phyloP scores from a whole-genome alignment of 2,329 filamentous ascomycete species.

The Coniochaeta sp. region DNA sequence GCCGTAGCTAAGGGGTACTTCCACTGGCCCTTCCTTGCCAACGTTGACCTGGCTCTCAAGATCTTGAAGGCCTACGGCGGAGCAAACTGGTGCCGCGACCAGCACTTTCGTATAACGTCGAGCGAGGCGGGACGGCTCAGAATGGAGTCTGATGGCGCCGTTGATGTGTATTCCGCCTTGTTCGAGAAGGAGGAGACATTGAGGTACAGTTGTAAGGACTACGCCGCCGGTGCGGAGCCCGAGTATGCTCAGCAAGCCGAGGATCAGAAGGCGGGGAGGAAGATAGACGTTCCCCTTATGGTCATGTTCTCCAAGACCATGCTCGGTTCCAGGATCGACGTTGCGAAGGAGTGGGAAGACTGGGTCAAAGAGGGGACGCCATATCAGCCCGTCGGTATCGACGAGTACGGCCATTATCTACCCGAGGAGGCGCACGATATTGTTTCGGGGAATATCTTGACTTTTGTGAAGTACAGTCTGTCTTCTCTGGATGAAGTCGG shows the following conservation, averaged over 20 bases:
- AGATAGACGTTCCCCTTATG: conserved; percentile 31
- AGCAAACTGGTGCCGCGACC: conserved; percentile 25
- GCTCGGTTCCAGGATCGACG: conserved; percentile 34
- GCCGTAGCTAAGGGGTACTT: conserved; percentile 28
- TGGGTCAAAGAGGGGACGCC: conserved; percentile 28
- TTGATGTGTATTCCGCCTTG: conserved; percentile 32
- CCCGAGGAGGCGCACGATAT: conserved; percentile 15
- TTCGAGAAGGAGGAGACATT: conserved; percentile 34
- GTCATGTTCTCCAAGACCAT: conserved; percentile 34
- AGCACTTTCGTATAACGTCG: conserved; percentile 23
- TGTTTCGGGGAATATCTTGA: conserved; percentile 9
- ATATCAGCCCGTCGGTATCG: conserved; percentile 9
- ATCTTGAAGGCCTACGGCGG: conserved; percentile 35
- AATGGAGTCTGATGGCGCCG: conserved; percentile 24
- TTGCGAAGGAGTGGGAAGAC: conserved; percentile 32
- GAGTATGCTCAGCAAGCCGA: conserved; percentile 33
- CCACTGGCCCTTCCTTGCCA: conserved; percentile 45
- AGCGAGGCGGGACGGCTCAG: conserved; percentile 10
- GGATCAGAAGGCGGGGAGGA: conserved; percentile 35
- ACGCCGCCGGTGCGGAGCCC: conserved; percentile 31
- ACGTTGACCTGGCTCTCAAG: conserved; percentile 30
- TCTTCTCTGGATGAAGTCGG: neutral
- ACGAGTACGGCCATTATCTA: conserved; percentile 14
- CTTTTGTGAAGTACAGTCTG: conserved; percentile 3
- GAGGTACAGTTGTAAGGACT: conserved; percentile 36